Base-by-base conservation (phyloP, 768 basidiomycete species). In the Hysterangium stoloniferum region DNA sequence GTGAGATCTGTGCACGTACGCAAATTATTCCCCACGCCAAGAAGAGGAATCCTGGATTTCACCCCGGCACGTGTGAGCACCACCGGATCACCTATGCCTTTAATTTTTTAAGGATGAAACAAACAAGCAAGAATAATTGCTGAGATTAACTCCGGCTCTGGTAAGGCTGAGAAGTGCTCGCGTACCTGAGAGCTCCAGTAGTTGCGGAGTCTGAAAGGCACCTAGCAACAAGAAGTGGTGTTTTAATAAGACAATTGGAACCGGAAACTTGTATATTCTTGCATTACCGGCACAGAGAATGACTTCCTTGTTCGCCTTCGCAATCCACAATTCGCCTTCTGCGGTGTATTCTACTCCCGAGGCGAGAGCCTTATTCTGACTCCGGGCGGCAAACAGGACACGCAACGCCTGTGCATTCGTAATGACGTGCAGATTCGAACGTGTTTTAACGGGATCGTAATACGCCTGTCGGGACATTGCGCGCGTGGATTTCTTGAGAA, bases 11-110 rank as follows among this genome's bases (percentile, higher is more conserved):
- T 52, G 51, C 15, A 62, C 66, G 63, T 61, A 52, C 65, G 69
- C 28, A 69, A 59, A 52, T 71, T 69, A 48, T 70, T 66, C 7
- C 74, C 74, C 1, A 75, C 71, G 1, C 71, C 71, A 19, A 67
- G 65, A 4, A 74, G 57, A 41, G 74, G 64, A 2, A 69, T 60
- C 1, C 66, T n/a, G 0, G 60, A 58, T 15, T 58, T 20, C 27
- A 75, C 54, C 0, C 62, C 64, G 15, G 55, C 54, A 12, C 58
- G 24, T 37, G 60, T 49, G 0, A 75, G 63, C 1, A 68, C 36
- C 0, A 56, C 54, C 38, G 53, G 53, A 4, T 61, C 53, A 2
- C 74, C 74, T 12, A 75, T 67, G 0, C 73, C 74, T 2, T 71
- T n/a, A n/a, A n/a, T n/a, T n/a, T n/a, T n/a, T n/a, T n/a, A n/a